Percentiles rank a stretch among this genome's conserved stretches.
phyloP scores from a whole-genome alignment of 1,284 basidiomycete genomes.

The Tremellales sp. region DNA sequence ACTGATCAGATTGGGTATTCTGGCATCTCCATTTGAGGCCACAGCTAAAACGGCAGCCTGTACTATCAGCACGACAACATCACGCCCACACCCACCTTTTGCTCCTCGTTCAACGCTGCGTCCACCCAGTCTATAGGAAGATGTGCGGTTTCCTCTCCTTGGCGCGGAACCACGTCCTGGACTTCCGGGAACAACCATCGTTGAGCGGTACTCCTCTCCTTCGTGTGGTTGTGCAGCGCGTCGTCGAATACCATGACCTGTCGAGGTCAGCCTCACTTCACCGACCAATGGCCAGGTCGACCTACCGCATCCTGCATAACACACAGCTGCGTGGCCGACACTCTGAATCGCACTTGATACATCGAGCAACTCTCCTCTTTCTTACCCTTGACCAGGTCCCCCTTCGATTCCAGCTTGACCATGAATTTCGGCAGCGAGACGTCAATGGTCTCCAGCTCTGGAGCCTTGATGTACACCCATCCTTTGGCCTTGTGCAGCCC shows the following conservation, averaged over 20 bases:
- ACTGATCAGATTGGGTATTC: conserved; percentile 28
- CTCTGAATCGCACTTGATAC: conserved; percentile 37
- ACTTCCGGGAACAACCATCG: conserved; percentile 34
- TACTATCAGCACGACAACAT: background rate
- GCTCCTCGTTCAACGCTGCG: conserved; percentile 36
- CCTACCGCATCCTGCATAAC: conserved; percentile 37
- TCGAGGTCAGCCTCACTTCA: background rate
- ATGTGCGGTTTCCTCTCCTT: no score
- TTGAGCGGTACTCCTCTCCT: conserved; percentile 4
- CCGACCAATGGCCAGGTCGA: background rate
- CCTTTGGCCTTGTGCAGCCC: conserved; percentile 36
- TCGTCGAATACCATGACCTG: conserved; percentile 5
- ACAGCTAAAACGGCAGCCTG: conserved; percentile 20
- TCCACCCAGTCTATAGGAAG: no score
- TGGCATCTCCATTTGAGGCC: background rate
- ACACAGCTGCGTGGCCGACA: conserved; percentile 15
- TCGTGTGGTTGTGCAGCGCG: background rate
- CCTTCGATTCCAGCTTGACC: background rate
- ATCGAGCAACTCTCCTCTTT: conserved; percentile 5
- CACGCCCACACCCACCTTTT: conserved; percentile 19
- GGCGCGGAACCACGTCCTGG: conserved; percentile 7
- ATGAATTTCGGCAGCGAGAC: background rate
- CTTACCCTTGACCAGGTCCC: background rate
- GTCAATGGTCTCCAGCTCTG: conserved; percentile 7
- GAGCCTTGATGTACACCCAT: conserved; percentile 27